A percentile compares a stretch with the other conserved stretches of the same genome.
Conservation (phyloP, 2,329 filamentous ascomycete species). For the Fusarium veterinarium region DNA sequence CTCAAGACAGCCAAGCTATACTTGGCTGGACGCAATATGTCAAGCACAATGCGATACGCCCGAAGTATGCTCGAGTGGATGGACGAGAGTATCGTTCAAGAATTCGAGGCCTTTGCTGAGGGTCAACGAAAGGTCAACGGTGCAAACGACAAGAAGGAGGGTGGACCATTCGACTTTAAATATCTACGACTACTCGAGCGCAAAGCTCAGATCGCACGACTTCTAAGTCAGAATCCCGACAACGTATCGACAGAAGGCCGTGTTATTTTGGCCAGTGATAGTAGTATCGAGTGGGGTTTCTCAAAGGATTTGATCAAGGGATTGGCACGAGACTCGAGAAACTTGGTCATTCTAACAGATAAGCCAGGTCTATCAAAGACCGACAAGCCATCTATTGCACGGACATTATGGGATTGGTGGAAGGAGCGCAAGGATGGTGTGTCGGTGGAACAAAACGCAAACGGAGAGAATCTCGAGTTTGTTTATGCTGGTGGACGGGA, state of each 20-base stretch:
- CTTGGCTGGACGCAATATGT: constrained; percentile 85
- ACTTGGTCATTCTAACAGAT: constrained; percentile 89
- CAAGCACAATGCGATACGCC: constrained; percentile 89
- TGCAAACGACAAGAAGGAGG: constrained; percentile 63
- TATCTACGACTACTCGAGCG: constrained; percentile 86
- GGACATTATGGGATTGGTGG: constrained; percentile 84
- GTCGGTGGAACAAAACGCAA: constrained; percentile 65
- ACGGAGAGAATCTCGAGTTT: constrained; percentile 71
- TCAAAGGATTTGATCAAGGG: constrained; percentile 82
- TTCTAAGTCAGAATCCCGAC: constrained; percentile 63
- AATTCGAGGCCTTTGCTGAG: constrained; percentile 81
- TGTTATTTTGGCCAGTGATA: constrained; percentile 92
- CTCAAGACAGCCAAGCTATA: constrained; percentile 74
- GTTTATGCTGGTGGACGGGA: constrained; percentile 73
- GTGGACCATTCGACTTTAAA: constrained; percentile 89
- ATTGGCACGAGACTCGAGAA: constrained; percentile 80
- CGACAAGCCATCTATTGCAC: constrained; percentile 70
- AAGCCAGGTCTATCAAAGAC: constrained; percentile 60
- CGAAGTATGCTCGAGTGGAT: constrained; percentile 99
- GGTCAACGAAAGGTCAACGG: constrained; percentile 59
- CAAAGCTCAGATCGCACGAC: constrained; percentile 80
- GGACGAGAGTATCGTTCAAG: constrained; percentile 93
- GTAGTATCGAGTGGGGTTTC: constrained; percentile 93
- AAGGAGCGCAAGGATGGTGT: constrained; percentile 74
- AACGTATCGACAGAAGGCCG: constrained; percentile 62